Base-by-base conservation (phyloP, 2,329 filamentous ascomycete species). In the Byssochlamys sp. region DNA sequence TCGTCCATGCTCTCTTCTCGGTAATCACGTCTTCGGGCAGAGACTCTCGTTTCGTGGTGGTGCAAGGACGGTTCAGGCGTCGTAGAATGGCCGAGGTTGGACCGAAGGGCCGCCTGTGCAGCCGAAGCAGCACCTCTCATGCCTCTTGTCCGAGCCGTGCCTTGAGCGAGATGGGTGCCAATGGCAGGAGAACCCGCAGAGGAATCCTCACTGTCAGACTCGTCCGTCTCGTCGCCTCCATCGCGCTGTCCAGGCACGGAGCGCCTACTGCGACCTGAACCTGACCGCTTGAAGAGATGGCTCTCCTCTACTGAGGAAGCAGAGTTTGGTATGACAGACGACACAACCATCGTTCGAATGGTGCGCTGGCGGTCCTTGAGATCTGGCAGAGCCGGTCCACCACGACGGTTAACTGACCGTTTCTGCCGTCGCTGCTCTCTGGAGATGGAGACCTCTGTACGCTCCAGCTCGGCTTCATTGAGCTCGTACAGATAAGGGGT, bases 341-440 rank as follows among this genome's bases (percentile, higher is more conserved):
- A 96, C 1, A 99, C 90, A 55, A 97, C 83, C 63, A 96, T 81
- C 0, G 92, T 96, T 52, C 94, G 85, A 57, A 97, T 92, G 0
- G 94, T 97, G 55, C 92, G 85, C 74, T 94, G 92, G 56, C 91
- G 84, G 66, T 99, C 94, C 71, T 95, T 96, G 58, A 99, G 84
- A 75, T 99, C 94, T n/a, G 94, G 94, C 48, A 99, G 78, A 59
- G 90, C 88, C 4, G 94, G 94, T 0, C 94, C 94, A 62, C 94
- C 94, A 66, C 94, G 85, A 61, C 94, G 83, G 71, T 96, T 97
- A 65, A 96, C 89, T 5, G 94, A 96, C 53, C 94, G 85, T 77
- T 99, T 99, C 75, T 97, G 91, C 55, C 91, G 84, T 65, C 94
- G 82, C 73, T 97, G 91, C 71, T 99, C 94, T 63, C 94, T 84